Evolutionary conservation across 371 early-diverging fungal genomes (phyloP).

Genomic region (Actinomortierella ambigua): DNA sequence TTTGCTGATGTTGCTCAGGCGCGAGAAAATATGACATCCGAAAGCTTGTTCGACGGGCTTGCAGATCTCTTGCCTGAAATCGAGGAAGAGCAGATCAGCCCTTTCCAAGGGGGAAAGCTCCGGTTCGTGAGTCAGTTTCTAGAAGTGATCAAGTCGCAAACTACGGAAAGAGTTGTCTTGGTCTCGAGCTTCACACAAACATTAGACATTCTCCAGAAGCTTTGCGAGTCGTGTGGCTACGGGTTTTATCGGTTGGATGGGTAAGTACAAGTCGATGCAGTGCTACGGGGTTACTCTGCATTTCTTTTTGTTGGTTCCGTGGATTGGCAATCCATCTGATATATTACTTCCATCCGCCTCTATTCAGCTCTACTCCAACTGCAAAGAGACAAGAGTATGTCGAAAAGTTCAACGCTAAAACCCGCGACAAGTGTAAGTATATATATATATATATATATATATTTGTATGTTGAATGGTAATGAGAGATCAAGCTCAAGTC

Average conservation of each 20-base stretch:
- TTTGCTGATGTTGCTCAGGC: too few relatives aligned
- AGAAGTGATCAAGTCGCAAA: constrained; percentile 37
- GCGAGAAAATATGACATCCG: too few relatives aligned
- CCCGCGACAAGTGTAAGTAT: constrained; percentile 32
- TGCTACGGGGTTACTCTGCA: too few relatives aligned
- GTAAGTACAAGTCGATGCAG: too few relatives aligned
- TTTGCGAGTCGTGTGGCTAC: constrained; percentile 46
- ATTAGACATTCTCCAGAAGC: constrained; percentile 63
- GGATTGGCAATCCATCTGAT: too few relatives aligned
- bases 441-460: background rate
- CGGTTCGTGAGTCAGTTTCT: constrained; percentile 46
- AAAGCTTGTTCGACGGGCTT: too few relatives aligned
- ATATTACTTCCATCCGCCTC: too few relatives aligned
- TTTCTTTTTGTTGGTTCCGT: too few relatives aligned
- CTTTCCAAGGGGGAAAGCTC: constrained; percentile 50
- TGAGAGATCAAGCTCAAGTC: too few relatives aligned
- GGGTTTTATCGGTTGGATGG: constrained; percentile 66
- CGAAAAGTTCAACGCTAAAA: constrained; percentile 44
- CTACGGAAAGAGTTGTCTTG: constrained; percentile 67
- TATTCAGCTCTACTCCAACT: constrained; percentile 53
- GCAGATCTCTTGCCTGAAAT: too few relatives aligned
- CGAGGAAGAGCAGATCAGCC: too few relatives aligned
- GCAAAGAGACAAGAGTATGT: constrained; percentile 57
- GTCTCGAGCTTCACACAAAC: constrained; percentile 71
- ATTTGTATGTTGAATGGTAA: too few relatives aligned